Base-by-base conservation (phyloP, 805 yeast species). In the Yarrowia alimentaria region DNA sequence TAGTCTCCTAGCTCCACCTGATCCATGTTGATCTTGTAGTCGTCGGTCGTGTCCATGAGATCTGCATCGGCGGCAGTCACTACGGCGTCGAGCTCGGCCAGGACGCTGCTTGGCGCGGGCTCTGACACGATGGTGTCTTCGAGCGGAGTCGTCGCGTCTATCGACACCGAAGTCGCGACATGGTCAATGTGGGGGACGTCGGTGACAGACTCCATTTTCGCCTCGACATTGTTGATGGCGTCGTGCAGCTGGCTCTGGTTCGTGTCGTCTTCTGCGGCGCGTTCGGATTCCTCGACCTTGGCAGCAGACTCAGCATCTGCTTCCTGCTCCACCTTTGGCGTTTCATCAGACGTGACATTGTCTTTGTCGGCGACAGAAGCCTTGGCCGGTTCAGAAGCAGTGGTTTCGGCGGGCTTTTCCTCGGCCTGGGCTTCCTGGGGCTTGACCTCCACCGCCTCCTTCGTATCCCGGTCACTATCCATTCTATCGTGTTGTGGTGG, bases 1-100 rank as follows among this genome's bases (percentile, higher is more conserved):
- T 43, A 43, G 30, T 30, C 50, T 8, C 37, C 50, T 10, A 43
- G 37, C 21, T 43, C 25, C 16, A 43, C 50, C 26, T 30, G 35
- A 21, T 43, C 50, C 50, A 43, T 43, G 37, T 43, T 43, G 30
- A 43, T 43, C 16, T 43, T 43, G 37, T 30, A 43, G 37, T 43
- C 50, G 28, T 43, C 47, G 13, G 47, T 18, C 18, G 47, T 40
- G 25, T 40, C 47, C 47, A 40, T 40, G 17, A 40, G 32, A n/a
- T 38, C 33, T 11, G n/a, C 25, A 11, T 19, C 25, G 11, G 19
- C 47, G 6, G 13, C 18, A 4, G 43, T 4, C 2, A n/a, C n/a
- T n/a, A 5, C 43, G 5, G 43, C 6, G 30, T 24, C 30, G 9
- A 20, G 10, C 13, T 14, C n/a, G 16, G 8, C 6, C 19, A n/a